phyloP scores from a whole-genome alignment of 495 filamentous ascomycete genomes.

The Trichoderma reesei region DNA sequence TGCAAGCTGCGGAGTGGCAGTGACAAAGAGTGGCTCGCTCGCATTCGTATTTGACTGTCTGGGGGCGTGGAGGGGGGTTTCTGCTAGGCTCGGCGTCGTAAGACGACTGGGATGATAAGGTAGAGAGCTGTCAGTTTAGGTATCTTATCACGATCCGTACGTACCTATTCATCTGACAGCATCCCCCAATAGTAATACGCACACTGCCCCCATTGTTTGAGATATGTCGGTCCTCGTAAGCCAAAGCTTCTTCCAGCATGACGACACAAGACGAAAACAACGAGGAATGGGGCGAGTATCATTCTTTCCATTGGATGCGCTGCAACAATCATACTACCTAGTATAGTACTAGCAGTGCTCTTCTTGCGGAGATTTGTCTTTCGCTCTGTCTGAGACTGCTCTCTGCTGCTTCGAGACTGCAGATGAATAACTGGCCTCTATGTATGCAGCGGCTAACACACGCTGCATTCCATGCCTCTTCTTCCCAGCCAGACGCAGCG shows the following conservation, averaged over 20 bases:
- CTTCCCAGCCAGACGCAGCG: no score
- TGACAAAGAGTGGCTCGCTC: not conserved
- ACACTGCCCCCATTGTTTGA: not conserved
- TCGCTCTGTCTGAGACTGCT: no score
- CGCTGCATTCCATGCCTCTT: no score
- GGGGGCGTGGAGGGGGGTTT: not conserved
- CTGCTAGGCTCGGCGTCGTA: not conserved
- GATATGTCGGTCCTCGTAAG: no score
- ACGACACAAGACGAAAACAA: no score
- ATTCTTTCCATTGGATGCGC: no score
- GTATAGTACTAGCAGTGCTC: no score
- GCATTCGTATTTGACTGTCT: slow-evolving; percentile 8
- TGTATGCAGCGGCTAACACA: no score
- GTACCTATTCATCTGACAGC: not conserved
- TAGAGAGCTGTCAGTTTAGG: no score
- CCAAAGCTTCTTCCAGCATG: no score
- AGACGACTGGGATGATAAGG: not conserved
- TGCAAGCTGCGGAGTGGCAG: not conserved
- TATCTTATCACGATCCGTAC: not conserved
- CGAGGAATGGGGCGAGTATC: not conserved
- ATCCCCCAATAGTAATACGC: not conserved
- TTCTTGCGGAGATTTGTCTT: no score
- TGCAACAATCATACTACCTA: no score
- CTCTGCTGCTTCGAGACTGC: not conserved
- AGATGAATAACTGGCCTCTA: not conserved